Evolutionary conservation across 805 yeast genomes (phyloP), one percentile per base, ranked within the genome.

Genomic region (Pichia rugopelliculosa): DNA sequence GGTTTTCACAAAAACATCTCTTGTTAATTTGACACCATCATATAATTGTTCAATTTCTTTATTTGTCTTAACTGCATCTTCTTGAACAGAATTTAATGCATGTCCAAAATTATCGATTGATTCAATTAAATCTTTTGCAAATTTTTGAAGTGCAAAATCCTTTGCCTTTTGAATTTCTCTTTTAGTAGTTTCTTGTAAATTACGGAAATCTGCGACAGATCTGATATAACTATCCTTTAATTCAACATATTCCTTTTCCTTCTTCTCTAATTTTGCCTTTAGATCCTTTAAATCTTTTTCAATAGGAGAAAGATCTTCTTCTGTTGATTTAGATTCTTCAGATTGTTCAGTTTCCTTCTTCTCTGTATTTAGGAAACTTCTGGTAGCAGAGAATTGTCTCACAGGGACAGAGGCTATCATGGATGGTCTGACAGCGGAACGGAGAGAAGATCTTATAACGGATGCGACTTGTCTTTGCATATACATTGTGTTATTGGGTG

Each of bases 1-100:
- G 33, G 96, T 89, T 74, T 83, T 85, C 64, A 85, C 93, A 58
- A 89, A 85, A 34, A 90, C 80, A 56, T 78, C 79, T 71, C 84
- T 83, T 46, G 96, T 89, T 96, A 89, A 87, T 59, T 80, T 78
- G 50, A 89, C 90, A 63, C 97, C 97, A 34, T 88, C 93, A 64
- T 81, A 84, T 54, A 89, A 72, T 64, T 82, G 84, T 53, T 77
- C 75, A 52, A 90, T 77, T 62, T 84, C 93, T 48, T 70, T 67
- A 58, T 81, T 80, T 33, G 75, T 65, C 48, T 73, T 73, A 42
- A 79, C 64, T 26, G 80, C 77, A 42, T 82, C 87, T 55, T 75
- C 79, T 56, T 76, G 74, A 55, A 86, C 89, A 1, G 89, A 80
- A 53, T 72, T 70, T 57, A 90, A 72, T 10, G 96, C 96, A 59